A percentile compares a stretch with the other conserved stretches of the same genome.
phyloP scores from a whole-genome alignment of 805 yeast genomes.

The Cyberlindnera maclurae region DNA sequence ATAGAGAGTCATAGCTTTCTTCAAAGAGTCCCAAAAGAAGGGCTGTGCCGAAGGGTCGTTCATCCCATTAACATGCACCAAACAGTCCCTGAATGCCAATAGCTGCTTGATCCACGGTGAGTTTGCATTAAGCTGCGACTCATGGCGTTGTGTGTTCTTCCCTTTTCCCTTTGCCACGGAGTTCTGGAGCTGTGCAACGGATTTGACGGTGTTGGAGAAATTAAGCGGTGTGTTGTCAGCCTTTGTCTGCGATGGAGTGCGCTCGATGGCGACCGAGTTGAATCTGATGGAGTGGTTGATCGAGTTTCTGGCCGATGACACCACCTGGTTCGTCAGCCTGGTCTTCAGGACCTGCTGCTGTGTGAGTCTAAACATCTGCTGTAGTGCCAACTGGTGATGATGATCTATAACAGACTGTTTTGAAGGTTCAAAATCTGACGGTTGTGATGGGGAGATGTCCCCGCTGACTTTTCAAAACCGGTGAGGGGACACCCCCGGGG shows the following conservation, averaged over 20 bases:
- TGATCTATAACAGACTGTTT: not conserved
- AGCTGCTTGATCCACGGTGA: conserved; percentile 46
- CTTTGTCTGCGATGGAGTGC: conserved; percentile 20
- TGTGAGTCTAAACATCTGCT: conserved; percentile 19
- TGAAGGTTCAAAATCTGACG: not conserved
- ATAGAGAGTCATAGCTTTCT: conserved; percentile 43
- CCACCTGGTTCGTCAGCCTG: conserved; percentile 34
- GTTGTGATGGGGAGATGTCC: not conserved
- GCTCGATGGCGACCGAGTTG: conserved; percentile 29
- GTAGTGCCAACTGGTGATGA: not conserved
- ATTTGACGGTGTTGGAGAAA: conserved; percentile 24
- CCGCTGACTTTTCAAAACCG: not conserved
- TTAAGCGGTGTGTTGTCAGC: conserved; percentile 8
- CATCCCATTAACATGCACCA: conserved; percentile 27
- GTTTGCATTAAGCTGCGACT: conserved; percentile 10
- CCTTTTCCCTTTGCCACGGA: conserved; percentile 4
- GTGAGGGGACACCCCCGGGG: no score
- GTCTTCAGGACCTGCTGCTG: conserved; percentile 24
- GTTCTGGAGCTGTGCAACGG: conserved; percentile 23
- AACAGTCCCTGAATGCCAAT: conserved; percentile 45
- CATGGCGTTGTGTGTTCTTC: conserved; percentile 9
- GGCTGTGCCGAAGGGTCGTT: conserved; percentile 35
- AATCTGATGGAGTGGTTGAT: conserved; percentile 32
- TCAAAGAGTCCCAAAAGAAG: conserved; percentile 46
- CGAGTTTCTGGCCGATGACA: conserved; percentile 31